Percentiles rank a stretch among this genome's conserved stretches.
These are phyloP conservation scores for Polysphondylium violaceum DNA, from an alignment of 78 protist species.

Conservation along the genomic window DNA sequence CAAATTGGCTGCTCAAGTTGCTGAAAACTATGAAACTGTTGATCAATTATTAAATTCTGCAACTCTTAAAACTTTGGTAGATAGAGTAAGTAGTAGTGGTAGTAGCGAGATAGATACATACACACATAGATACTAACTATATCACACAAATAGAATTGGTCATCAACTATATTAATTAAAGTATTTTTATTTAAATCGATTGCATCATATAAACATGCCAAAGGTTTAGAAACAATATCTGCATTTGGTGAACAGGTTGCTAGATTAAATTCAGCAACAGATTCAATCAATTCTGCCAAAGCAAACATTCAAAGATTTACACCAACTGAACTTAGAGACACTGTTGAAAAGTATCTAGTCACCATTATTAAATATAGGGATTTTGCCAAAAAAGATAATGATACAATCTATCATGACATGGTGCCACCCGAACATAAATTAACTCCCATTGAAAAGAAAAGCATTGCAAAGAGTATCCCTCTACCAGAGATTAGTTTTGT, in stretches of 20 bases:
- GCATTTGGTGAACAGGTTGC: constrained; percentile 75
- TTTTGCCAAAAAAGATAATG: constrained; percentile 70
- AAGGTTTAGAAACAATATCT: background rate
- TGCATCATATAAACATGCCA: constrained; percentile 20
- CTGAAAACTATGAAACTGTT: constrained; percentile 51
- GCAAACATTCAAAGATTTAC: constrained; percentile 15
- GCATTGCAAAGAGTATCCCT: constrained; percentile 61
- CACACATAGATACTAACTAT: constrained; percentile 1
- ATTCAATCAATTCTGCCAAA: constrained; percentile 6
- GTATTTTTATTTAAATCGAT: constrained; percentile 31
- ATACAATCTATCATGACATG: constrained; percentile 71
- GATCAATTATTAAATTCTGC: constrained; percentile 23
- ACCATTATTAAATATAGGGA: constrained; percentile 14
- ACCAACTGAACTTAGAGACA: constrained; percentile 28
- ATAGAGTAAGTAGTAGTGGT: constrained; percentile 36
- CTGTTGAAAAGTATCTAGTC: constrained; percentile 3
- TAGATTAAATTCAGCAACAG: constrained; percentile 26
- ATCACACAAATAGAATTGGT: constrained; percentile 28
- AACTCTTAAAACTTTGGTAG: constrained; percentile 26
- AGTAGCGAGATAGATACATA: background rate
- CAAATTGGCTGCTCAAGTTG: constrained; percentile 69
- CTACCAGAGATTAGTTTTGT: constrained; percentile 38
- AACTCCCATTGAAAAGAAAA: constrained; percentile 67
- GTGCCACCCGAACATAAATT: constrained; percentile 72
- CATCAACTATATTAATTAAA: background rate